Evolutionary conservation across 495 filamentous ascomycete genomes (phyloP), one percentile per base, ranked within the genome.

Genomic region (Neurospora hispaniola): DNA sequence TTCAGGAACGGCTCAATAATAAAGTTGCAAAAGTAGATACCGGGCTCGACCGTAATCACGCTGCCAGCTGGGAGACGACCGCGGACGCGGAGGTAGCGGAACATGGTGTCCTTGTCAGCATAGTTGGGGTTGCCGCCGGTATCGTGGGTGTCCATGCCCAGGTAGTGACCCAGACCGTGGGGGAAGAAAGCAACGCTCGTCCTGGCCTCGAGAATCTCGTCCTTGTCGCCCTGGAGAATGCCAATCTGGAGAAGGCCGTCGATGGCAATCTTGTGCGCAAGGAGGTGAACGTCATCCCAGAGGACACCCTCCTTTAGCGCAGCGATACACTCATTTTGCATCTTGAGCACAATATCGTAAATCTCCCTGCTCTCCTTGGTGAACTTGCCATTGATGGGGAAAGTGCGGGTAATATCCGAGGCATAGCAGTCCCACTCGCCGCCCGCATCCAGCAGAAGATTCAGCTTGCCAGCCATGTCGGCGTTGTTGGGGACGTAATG

Each of bases 121-220:
- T 97, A 97, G 79, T 97, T 92, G 3, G 94, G 87, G 79, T 96
- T 89, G 23, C 94, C 94, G 72, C 94, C 94, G 1, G 90, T 92
- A 78, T 98, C 94, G 82, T 98, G 94, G 8, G 93, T 97, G 81
- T 98, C 94, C 91, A 98, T 92, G 69, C 94, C 94, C 10, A 98
- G 85, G 76, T 96, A 95, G 79, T 98, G 94, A 0, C 94, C 94
- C 5, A 98, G 85, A 7, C 94, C 94, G 78, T 98, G 94, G 5
- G 94, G 94, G 79, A 97, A 92, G 84, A 98, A 98, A 7, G 94
- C 93, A 3, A 91, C 90, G 74, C 91, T 94, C 46, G 92, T 90
- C 59, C 93, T 84, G 69, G 85, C 86, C 42, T 88, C 87, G 75
- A 97, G 85, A 70, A 98, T 88, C 74, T 94, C 92, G 12, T 92